Conservation (phyloP, 805 yeast species). For the Monosporozyma aerobia region DNA sequence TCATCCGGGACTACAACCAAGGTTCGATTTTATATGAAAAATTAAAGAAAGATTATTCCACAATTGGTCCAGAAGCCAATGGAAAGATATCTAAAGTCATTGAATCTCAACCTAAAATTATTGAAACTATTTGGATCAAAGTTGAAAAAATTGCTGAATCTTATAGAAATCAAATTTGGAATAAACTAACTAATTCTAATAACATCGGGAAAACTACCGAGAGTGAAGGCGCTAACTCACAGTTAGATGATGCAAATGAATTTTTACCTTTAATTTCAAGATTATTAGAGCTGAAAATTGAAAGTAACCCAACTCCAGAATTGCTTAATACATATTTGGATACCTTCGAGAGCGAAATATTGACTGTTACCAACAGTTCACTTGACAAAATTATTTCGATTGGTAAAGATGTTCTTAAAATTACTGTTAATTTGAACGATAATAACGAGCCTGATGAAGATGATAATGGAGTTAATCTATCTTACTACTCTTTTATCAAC, state of each 20-base stretch:
- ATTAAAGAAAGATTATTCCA: slow-evolving; percentile 6
- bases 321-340: slow-evolving; percentile 49
- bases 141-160: slow-evolving; percentile 44
- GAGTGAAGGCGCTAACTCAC: neutral
- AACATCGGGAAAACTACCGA: slow-evolving; percentile 2
- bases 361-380: slow-evolving; percentile 35
- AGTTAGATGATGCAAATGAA: neutral
- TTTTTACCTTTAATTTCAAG: slow-evolving; percentile 41
- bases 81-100: neutral
- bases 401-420: slow-evolving; percentile 33
- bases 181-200: slow-evolving; percentile 29
- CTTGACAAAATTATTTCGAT: slow-evolving; percentile 33
- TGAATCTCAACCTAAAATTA: slow-evolving; percentile 24
- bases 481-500: slow-evolving; percentile 26
- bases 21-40: slow-evolving; percentile 32
- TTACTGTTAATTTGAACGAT: slow-evolving; percentile 8
- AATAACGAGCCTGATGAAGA: slow-evolving; percentile 8
- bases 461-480: slow-evolving; percentile 26
- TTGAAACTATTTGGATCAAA: slow-evolving; percentile 46
- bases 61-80: neutral
- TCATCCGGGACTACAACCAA: slow-evolving; percentile 47
- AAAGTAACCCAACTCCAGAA: slow-evolving; percentile 53
- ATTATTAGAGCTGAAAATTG: slow-evolving; percentile 52
- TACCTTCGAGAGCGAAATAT: slow-evolving; percentile 32
- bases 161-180: slow-evolving; percentile 50